Percentiles rank a stretch among this genome's conserved stretches.
Evolutionary conservation across 2,329 filamentous ascomycete genomes (phyloP).

Genomic region (Hypoxylon rubiginosum): DNA sequence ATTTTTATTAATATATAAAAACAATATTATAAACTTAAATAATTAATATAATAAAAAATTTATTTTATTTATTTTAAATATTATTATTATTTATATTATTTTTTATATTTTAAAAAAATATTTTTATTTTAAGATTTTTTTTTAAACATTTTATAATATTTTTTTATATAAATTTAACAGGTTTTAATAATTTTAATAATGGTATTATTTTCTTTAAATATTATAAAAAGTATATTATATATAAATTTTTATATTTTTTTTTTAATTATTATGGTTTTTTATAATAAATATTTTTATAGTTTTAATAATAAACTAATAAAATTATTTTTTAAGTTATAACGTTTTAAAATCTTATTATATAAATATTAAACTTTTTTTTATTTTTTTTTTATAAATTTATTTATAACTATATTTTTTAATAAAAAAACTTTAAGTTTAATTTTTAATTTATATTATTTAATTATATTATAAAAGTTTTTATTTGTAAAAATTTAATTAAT

Average conservation of each 20-base stretch:
- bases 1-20: slow-evolving; percentile 14
- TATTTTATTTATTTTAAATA: slow-evolving; percentile 19
- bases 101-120: slow-evolving; percentile 18
- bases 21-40: slow-evolving; percentile 13
- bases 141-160: slow-evolving; percentile 14
- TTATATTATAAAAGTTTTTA: slow-evolving; percentile 4
- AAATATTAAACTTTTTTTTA: too few relatives aligned
- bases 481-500: not conserved
- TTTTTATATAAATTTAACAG: not conserved
- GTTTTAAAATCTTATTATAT: too few relatives aligned
- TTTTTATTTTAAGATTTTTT: too few relatives aligned
- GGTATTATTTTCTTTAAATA: slow-evolving; percentile 3
- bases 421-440: slow-evolving; percentile 8
- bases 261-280: slow-evolving; percentile 4
- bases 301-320: not conserved
- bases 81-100: slow-evolving; percentile 12
- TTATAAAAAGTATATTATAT: too few relatives aligned
- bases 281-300: not conserved
- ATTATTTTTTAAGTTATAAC: not conserved
- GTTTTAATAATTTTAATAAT: slow-evolving; percentile 14
- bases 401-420: slow-evolving; percentile 2
- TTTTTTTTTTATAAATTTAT: not conserved
- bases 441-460: not conserved
- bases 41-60: slow-evolving; percentile 13
- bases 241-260: slow-evolving; percentile 13